Base-by-base conservation (phyloP, 257 asterid genomes). In the Scutellaria minor region DNA sequence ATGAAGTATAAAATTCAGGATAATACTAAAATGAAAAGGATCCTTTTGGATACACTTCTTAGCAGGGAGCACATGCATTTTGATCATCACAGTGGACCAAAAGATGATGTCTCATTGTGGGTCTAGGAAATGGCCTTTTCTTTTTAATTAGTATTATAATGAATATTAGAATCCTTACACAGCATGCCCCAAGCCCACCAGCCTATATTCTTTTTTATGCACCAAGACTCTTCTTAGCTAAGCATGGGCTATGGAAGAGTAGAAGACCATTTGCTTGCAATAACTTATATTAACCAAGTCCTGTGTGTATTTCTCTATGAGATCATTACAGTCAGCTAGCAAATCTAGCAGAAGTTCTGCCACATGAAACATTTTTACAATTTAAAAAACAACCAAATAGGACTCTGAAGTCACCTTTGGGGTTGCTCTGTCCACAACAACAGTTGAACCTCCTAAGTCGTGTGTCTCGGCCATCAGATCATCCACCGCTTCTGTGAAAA, bases 341-440 rank as follows among this genome's bases (percentile, higher is more conserved):
- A 71, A 58, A 63, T 55, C 56, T 68, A 8, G 71, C 61, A 56
- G n/a, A 61, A 11, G 40, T 48, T 27, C 53, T 62, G 56, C 59
- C 15, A 45, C 45, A 40, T 15, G 44, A 39, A 61, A 39, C 18
- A 20, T 48, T 47, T 47, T 12, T 0, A 15, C 3, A 45, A 35
- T 40, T 35, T 44, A 6, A 11, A n/a, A 48, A 22, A 22, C 6
- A 50, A n/a, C 20, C 24, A 14, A 11, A 10, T 24, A 46, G 13
- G 59, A 69, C 44, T 65, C 15, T 18, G 45, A 69, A 14, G 56
- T 45, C 80, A 76, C 99, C 96, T 95, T 95, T 47, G 99, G 99
- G 24, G 98, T 92, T 73, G 99, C 99, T 73, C 99, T 87, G 82
- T 95, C 99, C 37, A 95, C 99, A 74, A 90, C 99, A 37, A 95